Base-by-base conservation (phyloP, 345 rosid genomes). In the Dovyalis caffra region DNA sequence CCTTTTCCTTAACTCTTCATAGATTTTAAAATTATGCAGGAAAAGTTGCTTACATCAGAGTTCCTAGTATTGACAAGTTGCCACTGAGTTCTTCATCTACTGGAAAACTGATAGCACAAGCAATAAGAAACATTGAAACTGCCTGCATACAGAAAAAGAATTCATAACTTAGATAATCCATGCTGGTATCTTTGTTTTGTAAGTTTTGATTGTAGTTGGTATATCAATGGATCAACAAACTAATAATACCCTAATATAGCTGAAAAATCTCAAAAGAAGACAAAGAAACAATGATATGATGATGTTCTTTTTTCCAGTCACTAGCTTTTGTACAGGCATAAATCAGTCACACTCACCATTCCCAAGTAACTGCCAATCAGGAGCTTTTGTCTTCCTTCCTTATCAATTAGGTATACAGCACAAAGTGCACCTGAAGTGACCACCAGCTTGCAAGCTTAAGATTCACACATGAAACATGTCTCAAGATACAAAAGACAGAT, bases 311-410 rank as follows among this genome's bases (percentile, higher is more conserved):
- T n/a, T 38, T 34, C 57, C 53, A 23, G 12, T 40, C 31, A 51
- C n/a, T 62, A 2, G 62, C 26, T 66, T 65, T 47, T 73, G 56
- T 53, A 33, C 34, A 25, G 57, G 51, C 26, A 74, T 57, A 81
- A 0, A 49, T 68, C 31, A 28, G 38, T 21, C 51, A 53, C 38
- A 73, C 93, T 79, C 77, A 92, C 97, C 95, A 90, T 92, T 74
- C 93, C 97, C 62, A 86, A 6, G 83, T 89, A 92, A 74, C 95
- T 90, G 77, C 90, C 90, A 53, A 89, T 81, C 38, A 92, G 82
- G 71, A 92, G 91, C 82, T 76, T 88, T 79, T 83, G 73, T 70
- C 97, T 87, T 63, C 93, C 95, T 85, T 90, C 77, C 71, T 78
- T 83, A 64, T 92, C 97, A 66, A 92, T 89, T 62, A 90, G 82